Conservation (phyloP, 257 asterid species). For the Jaltomata sinuosa region DNA sequence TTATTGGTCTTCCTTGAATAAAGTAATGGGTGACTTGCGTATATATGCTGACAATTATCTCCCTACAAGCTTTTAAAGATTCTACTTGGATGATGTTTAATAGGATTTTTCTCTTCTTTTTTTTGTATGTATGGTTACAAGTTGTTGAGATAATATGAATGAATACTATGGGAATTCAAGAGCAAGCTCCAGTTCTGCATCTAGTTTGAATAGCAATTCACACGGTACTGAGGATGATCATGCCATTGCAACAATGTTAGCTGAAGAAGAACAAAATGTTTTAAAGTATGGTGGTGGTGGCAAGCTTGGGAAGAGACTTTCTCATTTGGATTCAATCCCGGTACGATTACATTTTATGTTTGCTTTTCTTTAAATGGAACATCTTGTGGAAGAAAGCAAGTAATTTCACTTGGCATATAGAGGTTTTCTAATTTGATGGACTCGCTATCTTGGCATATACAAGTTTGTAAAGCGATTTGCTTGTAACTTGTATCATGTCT, state of each 20-base stretch:
- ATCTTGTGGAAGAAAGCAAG: background rate
- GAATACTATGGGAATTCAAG: constrained; percentile 33
- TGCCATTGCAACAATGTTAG: constrained; percentile 67
- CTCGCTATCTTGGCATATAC: background rate
- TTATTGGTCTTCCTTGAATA: background rate
- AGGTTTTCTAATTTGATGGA: background rate
- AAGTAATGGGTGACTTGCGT: background rate
- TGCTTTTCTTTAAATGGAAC: background rate
- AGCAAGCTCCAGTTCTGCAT: constrained; percentile 52
- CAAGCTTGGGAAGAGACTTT: constrained; percentile 73
- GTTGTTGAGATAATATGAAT: constrained; percentile 21
- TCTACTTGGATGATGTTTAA: background rate
- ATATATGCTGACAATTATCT: background rate
- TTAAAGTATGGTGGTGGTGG: constrained; percentile 23
- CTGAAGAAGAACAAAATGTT: constrained; percentile 47
- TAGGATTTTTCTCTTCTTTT: background rate
- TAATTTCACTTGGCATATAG: background rate
- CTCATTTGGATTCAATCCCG: constrained; percentile 89
- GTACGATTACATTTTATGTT: constrained; percentile 27
- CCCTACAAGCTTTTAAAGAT: background rate
- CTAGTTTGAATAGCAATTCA: constrained; percentile 65
- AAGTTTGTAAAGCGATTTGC: background rate
- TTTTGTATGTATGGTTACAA: background rate
- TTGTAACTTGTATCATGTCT: too few species aligned
- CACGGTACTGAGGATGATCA: constrained; percentile 91